phyloP scores from a whole-genome alignment of 2,329 filamentous ascomycete species.

The Verticillium nubilum region DNA sequence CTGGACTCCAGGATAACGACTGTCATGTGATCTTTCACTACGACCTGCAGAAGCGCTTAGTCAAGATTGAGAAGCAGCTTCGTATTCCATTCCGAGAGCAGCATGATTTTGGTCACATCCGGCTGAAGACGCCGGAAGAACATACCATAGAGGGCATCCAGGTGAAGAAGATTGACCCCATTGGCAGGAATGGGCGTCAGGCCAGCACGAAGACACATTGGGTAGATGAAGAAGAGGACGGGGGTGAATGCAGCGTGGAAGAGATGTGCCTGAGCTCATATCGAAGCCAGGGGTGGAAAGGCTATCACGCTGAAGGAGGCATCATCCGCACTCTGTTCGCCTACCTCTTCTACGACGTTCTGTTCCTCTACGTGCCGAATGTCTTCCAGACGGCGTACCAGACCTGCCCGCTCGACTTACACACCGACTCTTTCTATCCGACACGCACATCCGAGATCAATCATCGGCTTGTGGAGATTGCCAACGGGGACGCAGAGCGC shows the following conservation, averaged over 20 bases:
- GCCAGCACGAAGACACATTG: constrained; percentile 73
- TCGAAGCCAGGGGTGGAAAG: constrained; percentile 80
- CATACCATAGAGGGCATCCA: constrained; percentile 73
- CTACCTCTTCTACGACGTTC: constrained; percentile 86
- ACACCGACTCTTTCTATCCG: constrained; percentile 88
- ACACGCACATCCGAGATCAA: constrained; percentile 87
- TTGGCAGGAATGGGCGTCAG: constrained; percentile 30
- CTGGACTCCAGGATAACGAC: constrained; percentile 77
- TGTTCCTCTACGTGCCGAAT: constrained; percentile 91
- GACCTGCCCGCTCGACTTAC: constrained; percentile 85
- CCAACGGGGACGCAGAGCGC: constrained; percentile 67
- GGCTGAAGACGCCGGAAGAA: constrained; percentile 69
- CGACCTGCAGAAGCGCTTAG: constrained; percentile 88
- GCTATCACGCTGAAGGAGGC: constrained; percentile 88
- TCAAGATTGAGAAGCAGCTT: constrained; percentile 80
- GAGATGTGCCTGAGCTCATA: constrained; percentile 91
- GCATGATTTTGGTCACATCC: constrained; percentile 87
- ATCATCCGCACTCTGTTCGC: constrained; percentile 88
- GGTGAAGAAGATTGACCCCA: constrained; percentile 52
- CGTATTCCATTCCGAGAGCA: constrained; percentile 80
- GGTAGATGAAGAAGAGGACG: constrained; percentile 69
- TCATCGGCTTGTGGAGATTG: constrained; percentile 76
- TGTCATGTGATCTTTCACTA: constrained; percentile 93
- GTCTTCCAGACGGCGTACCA: constrained; percentile 97
- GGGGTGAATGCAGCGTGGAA: constrained; percentile 80